Base-by-base conservation (phyloP, 2,329 filamentous ascomycete genomes). In the Lachnum nothofagi region DNA sequence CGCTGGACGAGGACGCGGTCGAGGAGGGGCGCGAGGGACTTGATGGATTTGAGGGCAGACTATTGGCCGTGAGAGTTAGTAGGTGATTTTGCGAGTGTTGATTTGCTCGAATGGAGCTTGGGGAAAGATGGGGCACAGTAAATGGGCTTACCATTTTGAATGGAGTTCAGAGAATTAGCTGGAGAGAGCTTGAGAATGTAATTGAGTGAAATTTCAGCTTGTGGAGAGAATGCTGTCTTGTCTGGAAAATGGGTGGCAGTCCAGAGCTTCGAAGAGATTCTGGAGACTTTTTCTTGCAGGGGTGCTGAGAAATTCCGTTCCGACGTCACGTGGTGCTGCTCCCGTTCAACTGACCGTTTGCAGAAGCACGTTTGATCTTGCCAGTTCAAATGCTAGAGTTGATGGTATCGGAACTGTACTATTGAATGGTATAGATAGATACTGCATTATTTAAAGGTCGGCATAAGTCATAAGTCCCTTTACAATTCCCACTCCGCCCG, bases 1-100 rank as follows among this genome's bases (percentile, higher is more conserved):
- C 93, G 89, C 83, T 98, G 93, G 62, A 98, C 89, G 58, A 98
- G 86, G 63, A 98, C 90, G 65, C 93, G 91, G 83, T 98, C 93
- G 73, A 98, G 85, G 62, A 98, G 91, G 56, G 93, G 93, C 52
- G 85, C 87, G 65, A 98, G 91, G 66, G 85, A 84, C 75, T 91
- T 93, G 82, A 98, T 91, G 70, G 87, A 94, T 72, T 91, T 93
- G 76, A 97, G 82, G 60, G 91, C 80, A 62, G 80, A 72, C 81
- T 85, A 53, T 16, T 7, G 20, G n/a, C n/a, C n/a, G n/a, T n/a
- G n/a, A n/a, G n/a, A n/a, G n/a, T n/a, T n/a, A n/a, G n/a, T n/a
- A n/a, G n/a, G n/a, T n/a, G n/a, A n/a, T n/a, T n/a, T n/a, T n/a
- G n/a, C n/a, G n/a, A n/a, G 27, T 29, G 19, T 23, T 7, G 19